These are phyloP conservation scores for Aspergillus fructus DNA, from an alignment of 2,329 filamentous ascomycete genomes.

Conservation along the genomic window DNA sequence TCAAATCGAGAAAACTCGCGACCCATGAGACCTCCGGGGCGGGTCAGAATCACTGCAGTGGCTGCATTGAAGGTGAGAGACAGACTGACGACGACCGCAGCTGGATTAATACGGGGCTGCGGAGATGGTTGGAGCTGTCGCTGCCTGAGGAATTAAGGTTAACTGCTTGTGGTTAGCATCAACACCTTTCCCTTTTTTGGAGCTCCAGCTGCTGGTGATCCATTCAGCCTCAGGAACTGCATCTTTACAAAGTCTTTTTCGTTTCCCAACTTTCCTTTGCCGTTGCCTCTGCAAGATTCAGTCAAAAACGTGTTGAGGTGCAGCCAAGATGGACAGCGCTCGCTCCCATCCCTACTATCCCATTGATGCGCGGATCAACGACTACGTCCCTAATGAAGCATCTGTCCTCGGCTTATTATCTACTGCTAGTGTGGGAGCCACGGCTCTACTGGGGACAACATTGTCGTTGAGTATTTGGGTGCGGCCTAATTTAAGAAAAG, in stretches of 20 bases:
- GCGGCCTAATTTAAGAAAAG: constrained; percentile 52
- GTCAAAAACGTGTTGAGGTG: neutral
- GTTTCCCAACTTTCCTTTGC: neutral
- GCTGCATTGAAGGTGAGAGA: constrained; percentile 13
- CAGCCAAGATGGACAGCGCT: neutral
- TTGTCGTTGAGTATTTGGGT: constrained; percentile 53
- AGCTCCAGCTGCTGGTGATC: neutral
- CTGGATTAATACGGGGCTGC: constrained; percentile 6
- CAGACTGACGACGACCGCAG: neutral
- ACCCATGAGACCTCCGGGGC: constrained; percentile 23
- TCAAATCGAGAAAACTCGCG: constrained; percentile 10
- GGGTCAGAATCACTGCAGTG: constrained; percentile 8
- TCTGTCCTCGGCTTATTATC: constrained; percentile 59
- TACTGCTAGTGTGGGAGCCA: constrained; percentile 59
- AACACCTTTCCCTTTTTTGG: neutral
- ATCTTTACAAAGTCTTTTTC: neutral
- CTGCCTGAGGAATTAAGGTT: constrained; percentile 5
- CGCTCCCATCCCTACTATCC: constrained; percentile 69
- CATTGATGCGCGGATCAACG: constrained; percentile 58
- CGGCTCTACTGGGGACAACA: constrained; percentile 58
- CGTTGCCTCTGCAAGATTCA: neutral
- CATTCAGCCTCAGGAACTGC: neutral
- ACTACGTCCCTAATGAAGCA: constrained; percentile 66
- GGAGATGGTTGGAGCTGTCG: constrained; percentile 7
- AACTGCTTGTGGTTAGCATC: constrained; percentile 4